These are phyloP conservation scores for Monosporascus sp. DNA, from an alignment of 2,329 filamentous ascomycete genomes.

Conservation along the genomic window DNA sequence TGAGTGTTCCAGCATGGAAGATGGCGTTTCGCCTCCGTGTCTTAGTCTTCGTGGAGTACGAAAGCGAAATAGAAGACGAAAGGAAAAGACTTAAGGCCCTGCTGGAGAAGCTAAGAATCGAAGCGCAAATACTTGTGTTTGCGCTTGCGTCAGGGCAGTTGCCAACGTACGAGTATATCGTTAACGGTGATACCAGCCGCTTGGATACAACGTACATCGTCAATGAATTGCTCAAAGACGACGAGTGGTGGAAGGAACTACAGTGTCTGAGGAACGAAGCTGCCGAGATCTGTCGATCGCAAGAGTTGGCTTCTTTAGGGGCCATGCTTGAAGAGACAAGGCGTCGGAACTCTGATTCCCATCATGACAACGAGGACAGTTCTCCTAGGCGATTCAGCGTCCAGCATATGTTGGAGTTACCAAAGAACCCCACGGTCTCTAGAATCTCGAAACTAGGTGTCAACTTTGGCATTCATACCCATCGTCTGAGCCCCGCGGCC, in stretches of 20 bases:
- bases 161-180: slow-evolving; percentile 68
- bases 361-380: slow-evolving; percentile 22
- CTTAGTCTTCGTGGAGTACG: slow-evolving; percentile 84
- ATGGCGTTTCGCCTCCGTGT: slow-evolving; percentile 67
- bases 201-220: slow-evolving; percentile 55
- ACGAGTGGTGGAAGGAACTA: slow-evolving; percentile 80
- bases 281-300: slow-evolving; percentile 32
- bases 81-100: slow-evolving; percentile 64
- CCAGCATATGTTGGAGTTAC: slow-evolving; percentile 55
- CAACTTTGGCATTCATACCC: slow-evolving; percentile 69
- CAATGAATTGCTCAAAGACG: slow-evolving; percentile 59
- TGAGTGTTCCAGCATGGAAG: slow-evolving; percentile 77
- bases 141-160: slow-evolving; percentile 72
- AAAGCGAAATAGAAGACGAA: slow-evolving; percentile 77
- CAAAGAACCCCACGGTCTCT: slow-evolving; percentile 53
- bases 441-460: slow-evolving; percentile 53
- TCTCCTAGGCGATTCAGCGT: slow-evolving; percentile 38
- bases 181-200: slow-evolving; percentile 60
- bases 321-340: slow-evolving; percentile 39
- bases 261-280: slow-evolving; percentile 45
- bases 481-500: slow-evolving; percentile 60
- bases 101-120: slow-evolving; percentile 74
- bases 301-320: slow-evolving; percentile 37
- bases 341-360: slow-evolving; percentile 39
- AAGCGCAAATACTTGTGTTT: slow-evolving; percentile 73